Conservation (phyloP, 2,329 filamentous ascomycete species). For the Emericellopsis cladophorae region DNA sequence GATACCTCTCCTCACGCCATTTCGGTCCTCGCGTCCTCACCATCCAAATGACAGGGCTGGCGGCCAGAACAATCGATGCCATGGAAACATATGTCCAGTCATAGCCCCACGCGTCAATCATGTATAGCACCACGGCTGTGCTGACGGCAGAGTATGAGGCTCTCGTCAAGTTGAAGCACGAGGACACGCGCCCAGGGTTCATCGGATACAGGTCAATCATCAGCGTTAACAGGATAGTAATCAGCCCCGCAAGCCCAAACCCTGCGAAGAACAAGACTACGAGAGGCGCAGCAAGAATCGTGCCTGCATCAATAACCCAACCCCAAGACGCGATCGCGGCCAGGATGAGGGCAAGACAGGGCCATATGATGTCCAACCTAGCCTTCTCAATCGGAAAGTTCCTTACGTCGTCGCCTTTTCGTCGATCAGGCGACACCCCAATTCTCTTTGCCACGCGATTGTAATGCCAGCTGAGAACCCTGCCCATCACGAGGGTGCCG, state of each 20-base stretch:
- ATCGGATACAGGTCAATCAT: conserved; percentile 29
- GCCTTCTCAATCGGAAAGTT: conserved; percentile 23
- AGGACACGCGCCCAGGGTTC: conserved; percentile 25
- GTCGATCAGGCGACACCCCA: conserved; percentile 33
- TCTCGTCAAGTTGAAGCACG: conserved; percentile 26
- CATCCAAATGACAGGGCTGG: conserved; percentile 13
- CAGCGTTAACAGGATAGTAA: conserved; percentile 25
- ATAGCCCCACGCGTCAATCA: conserved; percentile 26
- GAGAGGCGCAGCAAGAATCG: conserved; percentile 24
- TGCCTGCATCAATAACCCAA: conserved; percentile 25
- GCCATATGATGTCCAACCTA: conserved; percentile 20
- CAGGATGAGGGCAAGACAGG: conserved; percentile 28
- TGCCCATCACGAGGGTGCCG: conserved; percentile 25
- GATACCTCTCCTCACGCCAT: conserved; percentile 18
- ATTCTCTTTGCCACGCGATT: conserved; percentile 34
- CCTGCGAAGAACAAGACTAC: conserved; percentile 25
- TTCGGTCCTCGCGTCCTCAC: conserved; percentile 16
- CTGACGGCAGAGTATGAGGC: conserved; percentile 25
- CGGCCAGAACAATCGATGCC: conserved; percentile 13
- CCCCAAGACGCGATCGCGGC: conserved; percentile 26
- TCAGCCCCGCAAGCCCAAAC: conserved; percentile 21
- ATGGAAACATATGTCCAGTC: conserved; percentile 23
- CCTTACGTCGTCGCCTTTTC: conserved; percentile 22
- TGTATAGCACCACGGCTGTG: conserved; percentile 24
- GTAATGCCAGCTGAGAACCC: conserved; percentile 49